Percentiles rank a stretch among this genome's conserved stretches.
phyloP scores from a whole-genome alignment of 2,329 filamentous ascomycete species.

The Diaporthe sp. region DNA sequence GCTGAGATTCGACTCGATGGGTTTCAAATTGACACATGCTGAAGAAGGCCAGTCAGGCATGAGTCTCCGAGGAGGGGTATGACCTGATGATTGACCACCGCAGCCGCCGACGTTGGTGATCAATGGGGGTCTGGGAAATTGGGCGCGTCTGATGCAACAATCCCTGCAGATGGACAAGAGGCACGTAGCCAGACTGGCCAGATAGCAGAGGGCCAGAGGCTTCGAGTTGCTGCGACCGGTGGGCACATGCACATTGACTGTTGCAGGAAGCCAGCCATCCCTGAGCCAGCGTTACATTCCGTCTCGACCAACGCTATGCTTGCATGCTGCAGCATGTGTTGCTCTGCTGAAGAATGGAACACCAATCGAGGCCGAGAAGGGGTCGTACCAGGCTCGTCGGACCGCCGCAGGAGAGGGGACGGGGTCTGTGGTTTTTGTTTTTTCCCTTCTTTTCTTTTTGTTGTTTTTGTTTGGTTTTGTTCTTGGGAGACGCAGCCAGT shows the following conservation, averaged over 20 bases:
- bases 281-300: constrained; percentile 29
- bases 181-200: not conserved
- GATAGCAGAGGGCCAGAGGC: constrained; percentile 1
- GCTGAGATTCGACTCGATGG: constrained; percentile 17
- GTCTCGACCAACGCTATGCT: constrained; percentile 19
- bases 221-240: constrained; percentile 14
- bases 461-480: not conserved
- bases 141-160: constrained; percentile 13
- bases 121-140: constrained; percentile 33
- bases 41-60: not conserved
- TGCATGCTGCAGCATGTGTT: constrained; percentile 14
- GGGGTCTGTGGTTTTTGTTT: not conserved
- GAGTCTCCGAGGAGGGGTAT: constrained; percentile 11
- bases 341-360: constrained; percentile 11
- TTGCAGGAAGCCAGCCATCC: constrained; percentile 16
- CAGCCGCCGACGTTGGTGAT: constrained; percentile 26
- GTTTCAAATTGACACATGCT: constrained; percentile 29
- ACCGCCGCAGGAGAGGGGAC: not conserved
- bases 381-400: constrained; percentile 14
- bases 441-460: not conserved
- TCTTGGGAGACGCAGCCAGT: not conserved
- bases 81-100: constrained; percentile 29
- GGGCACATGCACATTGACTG: constrained; percentile 24
- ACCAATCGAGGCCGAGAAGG: not conserved
- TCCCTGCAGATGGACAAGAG: constrained; percentile 6